These are phyloP conservation scores for Geum urbanum DNA, from an alignment of 306 rosid genomes.

Conservation along the genomic window DNA sequence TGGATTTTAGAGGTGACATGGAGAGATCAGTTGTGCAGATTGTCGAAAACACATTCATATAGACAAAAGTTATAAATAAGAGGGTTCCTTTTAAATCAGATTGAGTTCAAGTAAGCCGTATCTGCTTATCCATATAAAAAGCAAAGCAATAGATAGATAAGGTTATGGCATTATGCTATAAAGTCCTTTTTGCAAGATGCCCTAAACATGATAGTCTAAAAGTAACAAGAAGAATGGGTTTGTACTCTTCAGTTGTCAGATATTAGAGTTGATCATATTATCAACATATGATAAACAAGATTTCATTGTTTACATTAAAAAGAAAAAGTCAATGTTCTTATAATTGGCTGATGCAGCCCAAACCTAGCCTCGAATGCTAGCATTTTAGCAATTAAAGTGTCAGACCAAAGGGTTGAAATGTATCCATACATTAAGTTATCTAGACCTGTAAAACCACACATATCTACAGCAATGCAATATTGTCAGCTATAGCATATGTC, in stretches of 20 bases:
- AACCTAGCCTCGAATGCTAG: background rate
- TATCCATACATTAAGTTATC: too few species aligned
- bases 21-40: too few species aligned
- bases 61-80: too few species aligned
- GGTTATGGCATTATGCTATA: background rate
- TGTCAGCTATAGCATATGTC: background rate
- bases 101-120: background rate
- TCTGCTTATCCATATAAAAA: background rate
- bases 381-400: background rate
- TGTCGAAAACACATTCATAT: too few species aligned
- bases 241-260: background rate
- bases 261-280: background rate
- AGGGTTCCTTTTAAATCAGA: background rate
- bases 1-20: too few species aligned
- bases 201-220: background rate
- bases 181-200: conserved; percentile 7
- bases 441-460: too few species aligned
- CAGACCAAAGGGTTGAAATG: background rate
- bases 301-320: background rate
- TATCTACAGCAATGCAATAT: background rate
- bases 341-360: background rate
- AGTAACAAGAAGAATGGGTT: background rate
- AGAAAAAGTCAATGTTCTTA: background rate
- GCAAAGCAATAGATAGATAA: background rate
- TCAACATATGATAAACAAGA: background rate